Evolutionary conservation across 768 basidiomycete species (phyloP).

Genomic region (Paxillus rubicundulus): DNA sequence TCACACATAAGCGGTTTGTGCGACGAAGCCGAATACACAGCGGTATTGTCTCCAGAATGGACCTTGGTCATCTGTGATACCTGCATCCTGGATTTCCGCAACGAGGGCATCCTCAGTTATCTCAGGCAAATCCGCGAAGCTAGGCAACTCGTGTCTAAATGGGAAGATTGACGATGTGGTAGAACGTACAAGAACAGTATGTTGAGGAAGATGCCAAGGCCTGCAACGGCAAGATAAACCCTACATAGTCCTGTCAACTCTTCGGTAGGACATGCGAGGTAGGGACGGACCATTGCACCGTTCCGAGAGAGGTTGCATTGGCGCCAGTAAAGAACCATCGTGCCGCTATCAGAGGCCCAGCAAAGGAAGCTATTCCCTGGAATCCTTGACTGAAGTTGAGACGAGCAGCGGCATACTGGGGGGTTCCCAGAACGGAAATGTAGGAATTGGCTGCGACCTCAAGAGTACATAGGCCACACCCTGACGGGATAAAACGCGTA

Average conservation of each 20-base stretch:
- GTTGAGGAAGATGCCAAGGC: conserved; percentile 60
- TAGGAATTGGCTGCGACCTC: conserved; percentile 83
- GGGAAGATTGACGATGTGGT: neutral
- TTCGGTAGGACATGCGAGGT: neutral
- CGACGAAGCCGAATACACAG: conserved; percentile 70
- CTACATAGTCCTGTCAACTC: conserved; percentile 27
- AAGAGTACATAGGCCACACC: conserved; percentile 63
- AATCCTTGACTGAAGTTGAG: conserved; percentile 81
- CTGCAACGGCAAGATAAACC: conserved; percentile 66
- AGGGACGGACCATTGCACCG: conserved; percentile 56
- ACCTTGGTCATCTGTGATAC: conserved; percentile 41
- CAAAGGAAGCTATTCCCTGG: conserved; percentile 72
- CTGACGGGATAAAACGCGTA: conserved; percentile 24
- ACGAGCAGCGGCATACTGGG: conserved; percentile 69
- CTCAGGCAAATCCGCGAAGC: conserved; percentile 67
- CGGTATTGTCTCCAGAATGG: conserved; percentile 70
- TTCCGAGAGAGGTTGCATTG: conserved; percentile 59
- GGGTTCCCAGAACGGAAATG: conserved; percentile 64
- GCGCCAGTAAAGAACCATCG: conserved; percentile 70
- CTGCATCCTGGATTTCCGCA: conserved; percentile 44
- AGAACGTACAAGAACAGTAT: conserved; percentile 57
- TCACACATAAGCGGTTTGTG: conserved; percentile 66
- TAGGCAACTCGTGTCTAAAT: conserved; percentile 17
- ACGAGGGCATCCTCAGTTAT: conserved; percentile 66
- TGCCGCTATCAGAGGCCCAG: conserved; percentile 72